Base-by-base conservation (phyloP, 208 protist species). In the Strigomonas culicis region DNA sequence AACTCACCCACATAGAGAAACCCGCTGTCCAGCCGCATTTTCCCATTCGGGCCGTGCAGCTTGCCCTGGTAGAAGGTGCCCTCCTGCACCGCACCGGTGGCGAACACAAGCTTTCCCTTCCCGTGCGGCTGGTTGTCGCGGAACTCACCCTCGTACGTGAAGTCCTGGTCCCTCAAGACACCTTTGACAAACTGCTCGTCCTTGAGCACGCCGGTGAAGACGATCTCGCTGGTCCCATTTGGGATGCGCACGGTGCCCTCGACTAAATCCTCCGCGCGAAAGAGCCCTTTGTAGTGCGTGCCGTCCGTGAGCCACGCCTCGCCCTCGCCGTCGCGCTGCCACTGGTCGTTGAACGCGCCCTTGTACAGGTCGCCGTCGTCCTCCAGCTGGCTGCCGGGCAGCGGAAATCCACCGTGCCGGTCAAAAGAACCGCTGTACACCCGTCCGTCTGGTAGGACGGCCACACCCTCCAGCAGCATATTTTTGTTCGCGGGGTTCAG, bases 1-100 rank as follows among this genome's bases (percentile, higher is more conserved):
- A 96, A 97, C 32, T 92, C 83, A 2, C 92, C 92, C 11, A 90
- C 74, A 58, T 96, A 95, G 44, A 97, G 86, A 63, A 93, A 94
- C 2, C 92, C 92, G 41, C 90, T 82, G 28, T 93, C 89, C 0
- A 97, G 82, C 66, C 88, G 88, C 88, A 97, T 97, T 66, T 93
- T 93, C 63, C 88, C 92, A 21, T 68, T 65, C 2, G 21, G 62
- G 2, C 92, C 92, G 72, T 97, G 92, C 31, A 97, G 73, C 60
- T 94, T 94, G 28, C 92, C 92, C 27, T 77, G 58, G 57, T 79
- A 84, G 65, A 97, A 97, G 4, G 84, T 94, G 19, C 92, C 92
- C 71, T 94, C 84, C 62, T 94, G 88, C 64, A 79, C 64, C 13
- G 81, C 88, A 17, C 92, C 92, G 15, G 82, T 85, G 6, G 84